Conservation (phyloP, 164 flowering plant genomes). For the Piper longum region DNA sequence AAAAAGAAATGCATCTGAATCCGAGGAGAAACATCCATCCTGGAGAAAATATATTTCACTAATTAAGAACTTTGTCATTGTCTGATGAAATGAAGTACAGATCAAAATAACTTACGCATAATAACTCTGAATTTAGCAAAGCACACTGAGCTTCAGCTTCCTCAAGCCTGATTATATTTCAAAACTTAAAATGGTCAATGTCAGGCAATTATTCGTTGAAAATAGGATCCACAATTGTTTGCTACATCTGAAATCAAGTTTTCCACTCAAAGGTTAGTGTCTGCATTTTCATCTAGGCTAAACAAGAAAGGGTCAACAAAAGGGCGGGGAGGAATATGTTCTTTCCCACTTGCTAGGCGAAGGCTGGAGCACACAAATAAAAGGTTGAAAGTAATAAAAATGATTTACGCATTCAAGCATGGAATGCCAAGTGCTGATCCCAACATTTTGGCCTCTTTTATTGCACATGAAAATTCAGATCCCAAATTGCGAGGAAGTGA, state of each 20-base stretch:
- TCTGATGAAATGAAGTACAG: conserved; percentile 1
- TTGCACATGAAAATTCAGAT: conserved; percentile 82
- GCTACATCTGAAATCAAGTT: neutral
- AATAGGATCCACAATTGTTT: neutral
- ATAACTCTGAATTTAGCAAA: conserved; percentile 52
- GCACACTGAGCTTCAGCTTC: conserved; percentile 99
- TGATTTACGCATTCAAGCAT: conserved; percentile 72
- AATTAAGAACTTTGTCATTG: neutral
- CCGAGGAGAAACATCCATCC: conserved; percentile 95
- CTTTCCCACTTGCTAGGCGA: too few species aligned
- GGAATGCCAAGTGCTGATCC: conserved; percentile 82
- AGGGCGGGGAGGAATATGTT: neutral
- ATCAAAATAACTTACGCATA: conserved; percentile 51
- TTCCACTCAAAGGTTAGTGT: neutral
- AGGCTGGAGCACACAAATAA: too few species aligned
- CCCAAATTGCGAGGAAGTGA: conserved; percentile 69
- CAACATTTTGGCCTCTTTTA: conserved; percentile 75
- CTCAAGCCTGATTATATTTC: conserved; percentile 42
- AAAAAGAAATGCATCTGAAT: conserved; percentile 90
- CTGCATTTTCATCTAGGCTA: neutral
- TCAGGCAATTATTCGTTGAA: neutral
- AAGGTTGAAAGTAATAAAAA: neutral
- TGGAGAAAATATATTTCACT: conserved; percentile 13
- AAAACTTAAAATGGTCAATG: neutral
- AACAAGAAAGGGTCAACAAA: too few species aligned